Conservation (phyloP, 2,329 filamentous ascomycete species). For the Arthroderma uncinatum region DNA sequence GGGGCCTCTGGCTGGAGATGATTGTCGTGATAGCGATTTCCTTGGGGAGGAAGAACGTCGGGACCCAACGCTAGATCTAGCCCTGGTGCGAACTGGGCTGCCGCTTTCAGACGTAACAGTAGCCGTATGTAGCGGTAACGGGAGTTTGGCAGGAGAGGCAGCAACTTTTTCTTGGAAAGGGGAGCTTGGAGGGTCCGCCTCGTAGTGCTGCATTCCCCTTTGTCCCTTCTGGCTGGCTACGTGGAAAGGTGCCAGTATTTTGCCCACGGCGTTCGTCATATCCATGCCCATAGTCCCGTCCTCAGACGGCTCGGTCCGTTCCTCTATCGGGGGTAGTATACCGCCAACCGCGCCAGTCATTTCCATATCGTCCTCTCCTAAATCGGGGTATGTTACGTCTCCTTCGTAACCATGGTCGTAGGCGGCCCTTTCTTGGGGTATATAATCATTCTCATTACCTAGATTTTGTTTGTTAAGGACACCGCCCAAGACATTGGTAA, state of each 20-base stretch:
- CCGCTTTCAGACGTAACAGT: conserved; percentile 39
- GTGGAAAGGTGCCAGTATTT: conserved; percentile 43
- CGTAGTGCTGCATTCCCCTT: conserved; percentile 41
- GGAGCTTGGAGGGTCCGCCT: conserved; percentile 40
- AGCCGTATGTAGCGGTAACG: conserved; percentile 25
- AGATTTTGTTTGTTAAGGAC: conserved; percentile 22
- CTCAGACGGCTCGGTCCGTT: conserved; percentile 30
- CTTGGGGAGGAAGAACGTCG: conserved; percentile 37
- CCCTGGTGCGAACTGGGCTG: conserved; percentile 46
- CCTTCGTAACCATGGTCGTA: not conserved
- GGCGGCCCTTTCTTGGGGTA: conserved; percentile 11
- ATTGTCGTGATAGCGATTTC: conserved; percentile 26
- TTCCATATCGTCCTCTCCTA: conserved; percentile 45
- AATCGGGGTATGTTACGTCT: conserved; percentile 13
- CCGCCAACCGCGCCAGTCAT: conserved; percentile 42
- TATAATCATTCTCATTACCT: conserved; percentile 7
- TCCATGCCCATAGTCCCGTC: conserved; percentile 53
- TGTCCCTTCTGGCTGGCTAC: conserved; percentile 43
- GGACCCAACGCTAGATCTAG: conserved; percentile 41
- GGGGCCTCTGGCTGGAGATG: conserved; percentile 31
- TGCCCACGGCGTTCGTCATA: conserved; percentile 53
- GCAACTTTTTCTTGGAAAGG: conserved; percentile 34
- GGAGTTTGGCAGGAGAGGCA: conserved; percentile 23
- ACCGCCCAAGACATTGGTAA: conserved; percentile 36
- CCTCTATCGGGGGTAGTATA: conserved; percentile 32